Percentiles rank a stretch among this genome's conserved stretches.
Evolutionary conservation across 257 asterid species (phyloP).

Genomic region (Marsdenia floribunda): DNA sequence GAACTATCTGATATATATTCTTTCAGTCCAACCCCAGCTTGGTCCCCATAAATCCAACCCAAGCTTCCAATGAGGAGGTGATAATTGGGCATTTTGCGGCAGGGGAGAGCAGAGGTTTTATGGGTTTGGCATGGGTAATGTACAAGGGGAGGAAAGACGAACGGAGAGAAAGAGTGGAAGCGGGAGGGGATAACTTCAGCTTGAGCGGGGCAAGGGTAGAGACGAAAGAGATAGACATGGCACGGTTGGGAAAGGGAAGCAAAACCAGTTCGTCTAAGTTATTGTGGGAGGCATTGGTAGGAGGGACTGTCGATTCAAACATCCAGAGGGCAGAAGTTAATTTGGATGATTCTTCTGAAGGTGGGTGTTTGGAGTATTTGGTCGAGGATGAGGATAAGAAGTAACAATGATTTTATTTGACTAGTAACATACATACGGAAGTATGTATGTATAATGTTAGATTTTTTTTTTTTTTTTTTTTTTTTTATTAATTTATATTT

Average conservation of each 20-base stretch:
- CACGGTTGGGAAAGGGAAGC: neutral
- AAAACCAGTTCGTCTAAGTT: neutral
- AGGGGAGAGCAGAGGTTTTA: conserved; percentile 35
- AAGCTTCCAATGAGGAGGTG: conserved; percentile 83
- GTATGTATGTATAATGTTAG: no score
- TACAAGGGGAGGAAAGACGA: conserved; percentile 44
- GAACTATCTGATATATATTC: no score
- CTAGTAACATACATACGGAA: no score
- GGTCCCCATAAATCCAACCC: conserved; percentile 83
- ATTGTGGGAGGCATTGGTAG: conserved; percentile 1
- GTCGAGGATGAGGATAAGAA: neutral
- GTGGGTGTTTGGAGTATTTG: conserved; percentile 3
- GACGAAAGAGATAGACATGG: conserved; percentile 49
- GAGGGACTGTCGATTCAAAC: neutral
- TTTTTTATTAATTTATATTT: no score
- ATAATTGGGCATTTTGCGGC: conserved; percentile 26
- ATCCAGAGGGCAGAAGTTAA: neutral
- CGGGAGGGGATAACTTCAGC: conserved; percentile 22
- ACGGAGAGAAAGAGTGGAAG: conserved; percentile 23
- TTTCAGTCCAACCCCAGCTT: no score
- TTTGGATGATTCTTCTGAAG: neutral
- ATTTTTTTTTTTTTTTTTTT: no score
- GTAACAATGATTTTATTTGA: no score
- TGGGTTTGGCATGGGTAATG: conserved; percentile 25
- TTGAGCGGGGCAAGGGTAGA: conserved; percentile 27